These are phyloP conservation scores for Hypoxylon trugodes DNA, from an alignment of 495 filamentous ascomycete species.

Conservation along the genomic window DNA sequence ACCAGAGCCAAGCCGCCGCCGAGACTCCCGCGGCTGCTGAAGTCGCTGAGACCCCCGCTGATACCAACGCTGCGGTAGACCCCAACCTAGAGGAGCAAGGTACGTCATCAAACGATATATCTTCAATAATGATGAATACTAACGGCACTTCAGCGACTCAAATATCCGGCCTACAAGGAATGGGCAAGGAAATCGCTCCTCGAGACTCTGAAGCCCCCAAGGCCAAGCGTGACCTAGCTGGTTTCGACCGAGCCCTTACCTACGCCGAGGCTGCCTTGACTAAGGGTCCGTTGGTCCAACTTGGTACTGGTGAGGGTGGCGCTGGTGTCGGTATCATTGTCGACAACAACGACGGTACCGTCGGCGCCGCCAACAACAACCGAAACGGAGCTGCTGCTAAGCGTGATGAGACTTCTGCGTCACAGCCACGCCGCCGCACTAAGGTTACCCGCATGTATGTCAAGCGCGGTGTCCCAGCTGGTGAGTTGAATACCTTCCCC, in stretches of 20 bases:
- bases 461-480: slow-evolving; percentile 53
- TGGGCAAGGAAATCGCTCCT: slow-evolving; percentile 60
- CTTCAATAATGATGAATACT: background rate
- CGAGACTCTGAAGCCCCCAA: slow-evolving; percentile 40
- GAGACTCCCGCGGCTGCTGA: slow-evolving; percentile 22
- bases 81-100: slow-evolving; percentile 50
- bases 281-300: slow-evolving; percentile 56
- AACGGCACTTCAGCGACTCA: slow-evolving; percentile 45
- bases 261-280: slow-evolving; percentile 56
- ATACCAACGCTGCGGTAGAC: slow-evolving; percentile 36
- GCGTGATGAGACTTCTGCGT: slow-evolving; percentile 45
- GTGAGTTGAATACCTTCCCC: slow-evolving; percentile 42
- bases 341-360: slow-evolving; percentile 48
- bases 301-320: slow-evolving; percentile 57
- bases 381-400: slow-evolving; percentile 34
- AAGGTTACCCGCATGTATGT: slow-evolving; percentile 62
- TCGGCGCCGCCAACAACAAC: slow-evolving; percentile 5
- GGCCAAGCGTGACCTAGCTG: slow-evolving; percentile 53
- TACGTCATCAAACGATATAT: slow-evolving; percentile 19
- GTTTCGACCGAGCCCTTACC: slow-evolving; percentile 58
- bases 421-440: slow-evolving; percentile 46
- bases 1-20: slow-evolving; percentile 14
- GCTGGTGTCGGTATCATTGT: slow-evolving; percentile 60
- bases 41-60: slow-evolving; percentile 15
- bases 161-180: slow-evolving; percentile 55